phyloP scores from a whole-genome alignment of 1,284 basidiomycete species.

The Apiotrichum laibachii region DNA sequence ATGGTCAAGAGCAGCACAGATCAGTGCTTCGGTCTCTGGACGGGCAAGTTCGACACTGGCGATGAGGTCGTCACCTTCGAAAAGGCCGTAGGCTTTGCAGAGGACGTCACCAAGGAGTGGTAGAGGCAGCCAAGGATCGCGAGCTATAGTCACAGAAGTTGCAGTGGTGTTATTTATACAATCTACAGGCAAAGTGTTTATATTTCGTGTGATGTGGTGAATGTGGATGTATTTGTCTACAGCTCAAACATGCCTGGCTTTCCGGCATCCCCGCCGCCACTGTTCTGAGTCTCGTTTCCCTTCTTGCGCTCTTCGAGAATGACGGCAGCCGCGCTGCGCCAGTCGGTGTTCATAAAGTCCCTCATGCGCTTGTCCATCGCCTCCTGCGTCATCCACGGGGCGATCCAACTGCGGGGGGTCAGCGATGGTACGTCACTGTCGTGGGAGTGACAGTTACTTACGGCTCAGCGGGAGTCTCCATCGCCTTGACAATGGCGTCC shows the following conservation, averaged over 20 bases:
- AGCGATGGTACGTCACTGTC: not conserved
- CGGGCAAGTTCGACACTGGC: conserved; percentile 15
- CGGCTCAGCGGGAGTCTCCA: conserved; percentile 20
- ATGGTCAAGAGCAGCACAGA: conserved; percentile 7
- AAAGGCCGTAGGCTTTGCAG: conserved; percentile 13
- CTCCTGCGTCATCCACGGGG: conserved; percentile 12
- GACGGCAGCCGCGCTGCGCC: conserved; percentile 21
- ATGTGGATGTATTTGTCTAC: too few relatives aligned
- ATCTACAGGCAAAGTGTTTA: too few relatives aligned
- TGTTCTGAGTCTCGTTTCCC: conserved; percentile 23
- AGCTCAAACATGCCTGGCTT: not conserved
- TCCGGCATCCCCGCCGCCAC: not conserved
- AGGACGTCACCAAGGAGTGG: conserved; percentile 14
- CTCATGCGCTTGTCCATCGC: conserved; percentile 17
- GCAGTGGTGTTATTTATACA: too few relatives aligned
- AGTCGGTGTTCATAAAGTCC: conserved; percentile 25
- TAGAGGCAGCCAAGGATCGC: not conserved
- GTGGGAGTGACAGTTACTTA: conserved; percentile 3
- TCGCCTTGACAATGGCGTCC: conserved; percentile 18
- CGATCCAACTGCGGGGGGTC: not conserved
- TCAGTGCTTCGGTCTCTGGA: conserved; percentile 18
- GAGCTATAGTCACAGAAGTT: too few relatives aligned
- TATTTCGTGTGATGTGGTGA: too few relatives aligned
- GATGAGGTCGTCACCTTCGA: conserved; percentile 14
- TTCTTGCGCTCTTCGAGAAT: conserved; percentile 23